Base-by-base conservation (phyloP, 176 grass and related monocot species). In the Triticum dicoccoides region DNA sequence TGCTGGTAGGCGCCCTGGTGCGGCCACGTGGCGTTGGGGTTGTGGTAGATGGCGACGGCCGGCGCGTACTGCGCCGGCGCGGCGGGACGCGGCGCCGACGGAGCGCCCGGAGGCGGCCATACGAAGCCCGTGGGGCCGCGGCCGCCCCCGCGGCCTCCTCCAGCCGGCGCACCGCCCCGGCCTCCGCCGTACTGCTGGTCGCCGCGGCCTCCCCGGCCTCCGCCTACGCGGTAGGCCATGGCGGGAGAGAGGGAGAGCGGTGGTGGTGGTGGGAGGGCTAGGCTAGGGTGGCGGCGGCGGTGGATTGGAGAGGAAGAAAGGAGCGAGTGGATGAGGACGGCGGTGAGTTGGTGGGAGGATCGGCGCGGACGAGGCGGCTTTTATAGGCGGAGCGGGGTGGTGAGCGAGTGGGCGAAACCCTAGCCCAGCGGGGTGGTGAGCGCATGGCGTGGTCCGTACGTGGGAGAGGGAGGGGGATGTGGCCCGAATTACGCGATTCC, bases 211-310 rank as follows among this genome's bases (percentile, higher is more conserved):
- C 42, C 42, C 10, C 42, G 78, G 21, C 87, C 44, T 34, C 87
- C 25, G 33, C 89, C 82, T 11, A 82, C 79, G 15, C 87, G 80
- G 65, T 85, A 84, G 35, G 87, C 71, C 92, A 91, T 91, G 82
- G 80, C 9, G 44, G 42, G 11, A 45, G 37, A 74, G 52, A 39
- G 29, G 2, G 29, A 30, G 69, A n/a, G 30, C 4, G 1, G 2
- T 23, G 39, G 76, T 61, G 65, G 21, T 80, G 81, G 54, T 41
- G 81, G 61, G 52, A 58, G 52, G 49, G 49, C 14, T 52, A 17
- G 0, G 49, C 5, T 52, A 17, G 5, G 45, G 45, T 14, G 51
- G 49, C 1, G 12, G 4, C 4, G 52, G 52, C 39, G 52, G 18
- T 58, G 54, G 54, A 58, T 58, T 58, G 54, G 54, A 3, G 54